Conservation (phyloP, 768 basidiomycete species). For the Phlebiopsis gigantea region DNA sequence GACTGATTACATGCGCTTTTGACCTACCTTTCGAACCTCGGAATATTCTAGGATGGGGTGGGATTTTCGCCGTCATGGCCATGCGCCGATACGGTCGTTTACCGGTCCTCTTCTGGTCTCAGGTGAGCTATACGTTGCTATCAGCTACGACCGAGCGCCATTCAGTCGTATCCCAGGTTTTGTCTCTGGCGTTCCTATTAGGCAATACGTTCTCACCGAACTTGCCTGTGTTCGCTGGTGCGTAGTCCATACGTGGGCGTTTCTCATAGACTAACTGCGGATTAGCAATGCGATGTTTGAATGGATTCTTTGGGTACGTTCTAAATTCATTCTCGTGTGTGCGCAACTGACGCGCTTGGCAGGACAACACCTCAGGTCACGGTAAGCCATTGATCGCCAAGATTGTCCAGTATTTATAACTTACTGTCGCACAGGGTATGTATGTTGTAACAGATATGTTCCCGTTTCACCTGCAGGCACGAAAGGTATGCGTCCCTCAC, state of each 20-base stretch:
- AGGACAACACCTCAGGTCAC: conserved; percentile 60
- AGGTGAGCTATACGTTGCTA: conserved; percentile 31
- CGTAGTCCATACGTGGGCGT: conserved; percentile 6
- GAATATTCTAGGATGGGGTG: conserved; percentile 47
- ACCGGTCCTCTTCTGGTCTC: conserved; percentile 68
- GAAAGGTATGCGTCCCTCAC: conserved; percentile 37
- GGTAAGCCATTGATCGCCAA: conserved; percentile 19
- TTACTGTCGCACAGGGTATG: conserved; percentile 36
- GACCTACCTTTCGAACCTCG: neutral
- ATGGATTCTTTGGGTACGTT: conserved; percentile 47
- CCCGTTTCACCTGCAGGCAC: conserved; percentile 65
- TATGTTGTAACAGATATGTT: conserved; percentile 60
- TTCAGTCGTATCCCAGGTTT: conserved; percentile 20
- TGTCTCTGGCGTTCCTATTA: conserved; percentile 51
- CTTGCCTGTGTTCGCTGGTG: conserved; percentile 52
- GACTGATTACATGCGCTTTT: neutral
- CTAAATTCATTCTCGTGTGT: conserved; percentile 52
- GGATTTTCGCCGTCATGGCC: conserved; percentile 53
- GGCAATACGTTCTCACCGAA: conserved; percentile 55
- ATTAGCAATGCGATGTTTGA: conserved; percentile 54
- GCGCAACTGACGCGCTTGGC: neutral
- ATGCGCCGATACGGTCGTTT: conserved; percentile 63
- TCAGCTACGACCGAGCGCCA: neutral
- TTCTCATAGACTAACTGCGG: neutral
- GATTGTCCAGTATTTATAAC: neutral